Conservation (phyloP, 2,329 filamentous ascomycete genomes). For the Claviceps sorghi region DNA sequence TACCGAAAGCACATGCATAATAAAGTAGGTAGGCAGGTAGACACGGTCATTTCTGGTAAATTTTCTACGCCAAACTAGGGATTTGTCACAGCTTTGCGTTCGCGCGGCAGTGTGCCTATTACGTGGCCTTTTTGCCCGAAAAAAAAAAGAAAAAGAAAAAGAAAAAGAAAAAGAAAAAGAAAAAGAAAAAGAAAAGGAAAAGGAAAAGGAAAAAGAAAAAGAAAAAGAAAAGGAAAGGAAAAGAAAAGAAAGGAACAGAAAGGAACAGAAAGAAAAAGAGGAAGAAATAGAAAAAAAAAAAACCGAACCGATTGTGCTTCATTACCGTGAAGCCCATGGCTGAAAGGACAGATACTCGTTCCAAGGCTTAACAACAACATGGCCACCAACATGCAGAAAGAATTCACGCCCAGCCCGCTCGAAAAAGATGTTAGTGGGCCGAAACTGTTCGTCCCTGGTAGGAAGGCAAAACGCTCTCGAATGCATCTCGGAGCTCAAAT, state of each 20-base stretch:
- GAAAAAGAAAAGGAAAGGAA: neutral
- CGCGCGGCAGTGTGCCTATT: neutral
- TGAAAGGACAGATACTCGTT: neutral
- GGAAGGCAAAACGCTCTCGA: constrained; percentile 43
- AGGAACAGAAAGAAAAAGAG: neutral
- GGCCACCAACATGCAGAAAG: neutral
- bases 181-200: neutral
- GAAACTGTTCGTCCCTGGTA: constrained; percentile 7
- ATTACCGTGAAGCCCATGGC: neutral
- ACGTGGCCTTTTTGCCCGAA: neutral
- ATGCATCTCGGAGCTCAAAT: constrained; percentile 60
- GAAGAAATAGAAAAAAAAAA: neutral
- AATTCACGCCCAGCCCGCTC: neutral
- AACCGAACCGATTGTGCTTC: neutral
- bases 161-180: neutral
- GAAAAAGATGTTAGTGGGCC: constrained; percentile 4
- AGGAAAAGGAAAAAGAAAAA: neutral
- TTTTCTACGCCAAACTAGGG: neutral
- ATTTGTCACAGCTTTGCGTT: neutral
- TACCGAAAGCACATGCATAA: neutral
- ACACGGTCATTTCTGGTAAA: neutral
- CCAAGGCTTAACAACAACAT: neutral
- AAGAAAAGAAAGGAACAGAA: neutral
- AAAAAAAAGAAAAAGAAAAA: neutral
- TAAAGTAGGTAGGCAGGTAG: neutral